A percentile compares a stretch with the other conserved stretches of the same genome.
phyloP scores from a whole-genome alignment of 2,329 filamentous ascomycete genomes.

The Curvularia sp. region DNA sequence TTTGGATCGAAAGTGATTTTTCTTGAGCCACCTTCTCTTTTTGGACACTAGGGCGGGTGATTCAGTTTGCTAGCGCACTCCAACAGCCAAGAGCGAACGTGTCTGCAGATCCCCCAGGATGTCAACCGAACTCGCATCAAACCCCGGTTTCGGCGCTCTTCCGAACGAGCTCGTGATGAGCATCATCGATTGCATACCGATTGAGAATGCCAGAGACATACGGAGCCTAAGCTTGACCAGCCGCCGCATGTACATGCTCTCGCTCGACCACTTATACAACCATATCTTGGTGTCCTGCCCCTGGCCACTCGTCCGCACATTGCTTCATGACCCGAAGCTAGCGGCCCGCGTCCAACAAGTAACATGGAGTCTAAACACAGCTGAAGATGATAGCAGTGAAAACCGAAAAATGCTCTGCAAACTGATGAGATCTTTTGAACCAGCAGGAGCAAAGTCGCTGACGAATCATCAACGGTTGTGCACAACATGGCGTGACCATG shows the following conservation, averaged over 20 bases:
- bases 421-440: neutral
- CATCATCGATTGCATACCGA: conserved; percentile 13
- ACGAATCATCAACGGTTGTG: neutral
- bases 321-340: conserved; percentile 6
- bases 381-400: neutral
- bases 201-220: conserved; percentile 8
- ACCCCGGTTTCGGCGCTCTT: conserved; percentile 1
- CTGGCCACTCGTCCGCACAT: conserved; percentile 10
- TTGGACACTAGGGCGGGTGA: neutral
- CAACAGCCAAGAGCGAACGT: neutral
- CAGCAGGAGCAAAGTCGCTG: neutral
- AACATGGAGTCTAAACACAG: conserved; percentile 6
- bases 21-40: neutral
- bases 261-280: conserved; percentile 11
- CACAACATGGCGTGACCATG: conserved; percentile 3
- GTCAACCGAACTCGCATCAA: conserved; percentile 1
- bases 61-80: neutral
- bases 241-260: conserved; percentile 12
- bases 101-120: conserved; percentile 1
- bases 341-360: conserved; percentile 4
- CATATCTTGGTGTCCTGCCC: conserved; percentile 8
- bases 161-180: conserved; percentile 14
- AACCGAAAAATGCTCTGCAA: neutral
- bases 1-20: neutral
- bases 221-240: conserved; percentile 10